Base-by-base conservation (phyloP, 345 rosid species). In the Streptanthus diversifolius region DNA sequence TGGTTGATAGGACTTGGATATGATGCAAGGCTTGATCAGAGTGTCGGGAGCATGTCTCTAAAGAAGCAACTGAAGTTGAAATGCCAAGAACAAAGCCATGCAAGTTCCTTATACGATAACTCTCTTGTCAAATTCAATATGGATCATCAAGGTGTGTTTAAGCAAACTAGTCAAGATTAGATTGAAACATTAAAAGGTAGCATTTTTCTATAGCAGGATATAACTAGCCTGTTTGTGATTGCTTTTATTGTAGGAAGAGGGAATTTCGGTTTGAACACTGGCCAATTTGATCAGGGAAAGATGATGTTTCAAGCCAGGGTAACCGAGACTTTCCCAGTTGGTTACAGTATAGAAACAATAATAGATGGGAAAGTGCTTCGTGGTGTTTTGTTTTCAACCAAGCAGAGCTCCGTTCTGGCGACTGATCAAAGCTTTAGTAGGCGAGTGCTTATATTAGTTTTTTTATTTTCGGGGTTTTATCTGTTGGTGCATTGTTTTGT, bases 41-140 rank as follows among this genome's bases (percentile, higher is more conserved):
- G 76, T 77, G 76, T 63, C 29, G 99, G 88, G 79, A 88, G 80
- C 69, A 73, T 95, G 73, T 91, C 99, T 63, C 70, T 91, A 73
- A 91, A 84, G 84, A 95, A 91, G 82, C 95, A 95, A 73, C 79
- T 95, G 85, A 95, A 95, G 81, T 73, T 91, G 33, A 91, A 95
- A 74, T 91, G 95, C 79, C 97, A 86, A 70, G 96, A 89, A 72
- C 93, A 87, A 81, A 90, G 73, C 79, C 81, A 82, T 25, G 70
- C 75, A 68, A 69, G 82, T 77, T 68, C 83, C 37, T 59, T 77
- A 32, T 66, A 77, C 43, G 86, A 88, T 66, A 83, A 82, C 78
- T 83, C 88, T 79, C 73, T 87, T 37, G 78, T 80, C 65, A 76
- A 73, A 74, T 47, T 83, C 75, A 87, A 84, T 64, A 58, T 80